Evolutionary conservation across 2,329 filamentous ascomycete genomes (phyloP).

Genomic region (Ophiosphaerella narmari): DNA sequence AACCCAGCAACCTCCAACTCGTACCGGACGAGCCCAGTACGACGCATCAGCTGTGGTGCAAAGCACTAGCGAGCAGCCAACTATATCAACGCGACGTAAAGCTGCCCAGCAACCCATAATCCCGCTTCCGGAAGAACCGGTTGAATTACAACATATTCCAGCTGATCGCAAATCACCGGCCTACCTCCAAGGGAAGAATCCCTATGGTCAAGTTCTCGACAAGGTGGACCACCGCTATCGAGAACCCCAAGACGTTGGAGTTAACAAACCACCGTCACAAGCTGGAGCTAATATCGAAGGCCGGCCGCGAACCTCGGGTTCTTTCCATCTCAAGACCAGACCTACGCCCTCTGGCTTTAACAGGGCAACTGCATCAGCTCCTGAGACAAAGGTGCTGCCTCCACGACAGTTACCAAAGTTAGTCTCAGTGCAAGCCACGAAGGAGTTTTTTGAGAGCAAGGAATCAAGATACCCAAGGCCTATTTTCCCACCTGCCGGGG

Average conservation of each 20-base stretch:
- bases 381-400: constrained; percentile 6
- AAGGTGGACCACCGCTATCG: constrained; percentile 26
- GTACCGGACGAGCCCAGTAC: constrained; percentile 16
- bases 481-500: constrained; percentile 14
- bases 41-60: constrained; percentile 7
- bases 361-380: constrained; percentile 6
- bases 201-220: constrained; percentile 38
- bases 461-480: constrained; percentile 13
- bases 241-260: constrained; percentile 6
- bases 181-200: constrained; percentile 39
- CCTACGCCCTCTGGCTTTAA: constrained; percentile 14
- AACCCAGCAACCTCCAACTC: constrained; percentile 12
- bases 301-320: constrained; percentile 21
- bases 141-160: constrained; percentile 6
- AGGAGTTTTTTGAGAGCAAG: constrained; percentile 37
- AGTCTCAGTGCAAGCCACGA: constrained; percentile 32
- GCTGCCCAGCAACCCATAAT: constrained; percentile 9
- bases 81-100: constrained; percentile 10
- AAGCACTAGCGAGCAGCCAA: constrained; percentile 2
- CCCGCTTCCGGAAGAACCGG: constrained; percentile 7
- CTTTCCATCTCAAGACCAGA: constrained; percentile 24
- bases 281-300: constrained; percentile 24
- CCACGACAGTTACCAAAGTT: constrained; percentile 15
- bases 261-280: constrained; percentile 22
- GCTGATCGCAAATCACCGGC: constrained; percentile 26